Percentiles rank a stretch among this genome's conserved stretches.
Evolutionary conservation across 805 yeast species (phyloP).

Genomic region (Blastobotrys terrestris): DNA sequence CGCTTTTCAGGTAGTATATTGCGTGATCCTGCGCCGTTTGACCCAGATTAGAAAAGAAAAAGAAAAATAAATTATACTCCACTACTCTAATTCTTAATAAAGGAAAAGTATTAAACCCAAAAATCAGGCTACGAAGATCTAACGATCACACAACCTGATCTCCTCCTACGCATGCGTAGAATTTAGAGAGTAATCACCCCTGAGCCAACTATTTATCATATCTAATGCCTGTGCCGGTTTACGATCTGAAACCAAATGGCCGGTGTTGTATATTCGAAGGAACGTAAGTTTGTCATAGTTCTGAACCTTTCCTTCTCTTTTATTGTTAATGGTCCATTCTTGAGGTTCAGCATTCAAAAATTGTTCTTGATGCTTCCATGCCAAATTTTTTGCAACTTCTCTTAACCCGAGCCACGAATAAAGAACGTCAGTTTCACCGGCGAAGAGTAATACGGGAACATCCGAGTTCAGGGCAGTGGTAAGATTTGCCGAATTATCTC

Average conservation of each 20-base stretch:
- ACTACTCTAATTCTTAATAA: too few relatives aligned
- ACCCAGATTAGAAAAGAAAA: too few relatives aligned
- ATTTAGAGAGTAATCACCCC: conserved; percentile 41
- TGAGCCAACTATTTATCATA: conserved; percentile 81
- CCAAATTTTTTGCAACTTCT: conserved; percentile 68
- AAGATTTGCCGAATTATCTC: conserved; percentile 51
- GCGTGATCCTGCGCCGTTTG: too few relatives aligned
- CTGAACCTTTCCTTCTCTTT: conserved; percentile 45
- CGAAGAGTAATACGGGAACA: conserved; percentile 77
- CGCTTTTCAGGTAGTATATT: too few relatives aligned
- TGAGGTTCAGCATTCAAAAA: conserved; percentile 44
- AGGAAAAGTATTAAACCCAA: too few relatives aligned
- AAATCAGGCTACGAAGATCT: too few relatives aligned
- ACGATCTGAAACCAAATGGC: conserved; percentile 89
- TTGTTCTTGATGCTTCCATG: conserved; percentile 52
- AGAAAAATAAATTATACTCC: too few relatives aligned
- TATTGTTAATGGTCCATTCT: conserved; percentile 20
- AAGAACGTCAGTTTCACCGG: conserved; percentile 91
- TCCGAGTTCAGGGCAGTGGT: conserved; percentile 58
- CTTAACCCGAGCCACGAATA: conserved; percentile 91
- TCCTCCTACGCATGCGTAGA: too few relatives aligned
- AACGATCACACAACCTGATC: too few relatives aligned
- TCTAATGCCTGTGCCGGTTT: conserved; percentile 73
- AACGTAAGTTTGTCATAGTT: conserved; percentile 65
- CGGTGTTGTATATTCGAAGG: conserved; percentile 71